Base-by-base conservation (phyloP, 257 asterid genomes). In the Forsythia suspensa region DNA sequence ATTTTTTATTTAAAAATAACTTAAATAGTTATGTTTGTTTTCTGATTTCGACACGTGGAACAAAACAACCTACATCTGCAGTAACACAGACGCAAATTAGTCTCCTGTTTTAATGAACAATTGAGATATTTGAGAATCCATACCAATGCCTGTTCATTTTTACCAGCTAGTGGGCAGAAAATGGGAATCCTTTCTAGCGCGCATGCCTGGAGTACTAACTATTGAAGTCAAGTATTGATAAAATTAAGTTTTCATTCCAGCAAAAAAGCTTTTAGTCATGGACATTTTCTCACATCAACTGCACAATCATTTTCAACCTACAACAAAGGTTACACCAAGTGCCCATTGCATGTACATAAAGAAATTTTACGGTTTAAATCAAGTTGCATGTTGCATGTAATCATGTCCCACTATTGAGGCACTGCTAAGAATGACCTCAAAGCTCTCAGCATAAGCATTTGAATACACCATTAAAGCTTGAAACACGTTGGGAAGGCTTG, bases 401-500 rank as follows among this genome's bases (percentile, higher is more conserved):
- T 77, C 82, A 34, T 76, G 77, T 73, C 85, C 94, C 8, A 84
- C 73, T 73, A 42, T 48, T 0, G 82, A 63, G 61, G 69, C 85
- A 46, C 44, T 74, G 69, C 77, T 16, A 36, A 91, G 84, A 69
- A 91, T 82, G 42, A 7, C 78, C 73, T 89, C 92, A 70, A 93
- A 82, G 79, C 83, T 80, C 13, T 86, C 85, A 63, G 84, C 84
- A 76, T 84, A 90, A 82, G 92, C 87, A 48, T 87, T 87, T 2
- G 97, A 89, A 70, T 82, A 90, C 69, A 71, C 85, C 48, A 61
- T 79, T 34, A 94, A 81, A 7, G 91, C 92, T 55, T 85, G 87
- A 81, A 94, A 94, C 5, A 89, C 87, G 67, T 85, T 90, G 41
- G 97, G 98, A 42, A 92, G 92, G 85, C 89, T 92, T 1, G 92